Evolutionary conservation across 2,329 filamentous ascomycete species (phyloP).

Genomic region (Aspergillus sp.): DNA sequence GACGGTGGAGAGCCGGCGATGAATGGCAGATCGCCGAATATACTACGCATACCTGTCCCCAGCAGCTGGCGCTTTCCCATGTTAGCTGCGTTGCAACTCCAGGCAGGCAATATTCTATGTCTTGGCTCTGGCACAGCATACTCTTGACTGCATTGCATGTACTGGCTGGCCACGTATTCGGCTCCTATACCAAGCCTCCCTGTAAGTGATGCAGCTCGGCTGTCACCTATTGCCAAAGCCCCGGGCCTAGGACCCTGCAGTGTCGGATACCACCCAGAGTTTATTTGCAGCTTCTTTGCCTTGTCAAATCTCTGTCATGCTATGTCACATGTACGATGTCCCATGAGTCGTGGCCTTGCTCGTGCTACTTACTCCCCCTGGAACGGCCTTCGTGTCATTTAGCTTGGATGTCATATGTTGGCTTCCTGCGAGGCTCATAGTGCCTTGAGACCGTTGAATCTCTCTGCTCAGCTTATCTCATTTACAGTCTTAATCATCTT

Average conservation of each 20-base stretch:
- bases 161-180: background rate
- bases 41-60: background rate
- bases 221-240: constrained; percentile 2
- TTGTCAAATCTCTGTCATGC: background rate
- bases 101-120: constrained; percentile 8
- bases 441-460: background rate
- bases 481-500: background rate
- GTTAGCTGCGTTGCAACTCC: background rate
- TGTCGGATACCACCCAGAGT: background rate
- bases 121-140: background rate
- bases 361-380: background rate
- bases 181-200: constrained; percentile 1
- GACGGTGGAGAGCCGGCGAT: background rate
- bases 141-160: background rate
- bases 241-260: background rate
- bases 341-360: background rate
- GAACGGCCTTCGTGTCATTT: background rate
- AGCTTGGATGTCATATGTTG: background rate
- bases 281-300: background rate
- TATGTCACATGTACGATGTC: background rate
- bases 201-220: background rate
- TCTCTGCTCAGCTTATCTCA: background rate
- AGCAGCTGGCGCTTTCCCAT: background rate
- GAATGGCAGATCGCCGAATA: background rate
- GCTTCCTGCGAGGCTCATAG: background rate